phyloP scores from a whole-genome alignment of 2,329 filamentous ascomycete genomes.

The Verticillium nonalfalfae region DNA sequence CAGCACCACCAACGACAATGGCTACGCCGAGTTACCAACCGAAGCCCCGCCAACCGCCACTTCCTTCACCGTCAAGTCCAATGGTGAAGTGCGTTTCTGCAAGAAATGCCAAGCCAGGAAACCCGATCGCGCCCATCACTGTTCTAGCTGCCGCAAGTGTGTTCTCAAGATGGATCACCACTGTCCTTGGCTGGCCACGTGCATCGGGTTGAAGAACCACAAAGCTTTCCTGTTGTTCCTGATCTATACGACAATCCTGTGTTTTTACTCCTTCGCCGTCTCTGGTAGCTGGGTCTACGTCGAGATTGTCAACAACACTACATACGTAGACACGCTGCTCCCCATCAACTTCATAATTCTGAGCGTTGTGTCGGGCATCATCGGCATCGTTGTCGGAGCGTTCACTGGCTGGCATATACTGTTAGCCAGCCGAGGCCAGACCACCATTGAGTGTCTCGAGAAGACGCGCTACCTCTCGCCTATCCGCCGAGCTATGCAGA shows the following conservation, averaged over 20 bases:
- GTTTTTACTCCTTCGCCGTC: slow-evolving; percentile 72
- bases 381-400: slow-evolving; percentile 79
- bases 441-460: slow-evolving; percentile 93
- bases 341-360: slow-evolving; percentile 90
- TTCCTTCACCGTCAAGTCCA: slow-evolving; percentile 87
- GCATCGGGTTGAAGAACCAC: slow-evolving; percentile 89
- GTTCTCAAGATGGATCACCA: slow-evolving; percentile 99
- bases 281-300: slow-evolving; percentile 77
- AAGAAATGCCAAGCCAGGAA: slow-evolving; percentile 96
- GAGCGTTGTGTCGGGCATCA: slow-evolving; percentile 81
- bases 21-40: slow-evolving; percentile 80
- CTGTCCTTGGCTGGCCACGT: slow-evolving; percentile 95
- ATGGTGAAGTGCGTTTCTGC: slow-evolving; percentile 82
- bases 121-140: slow-evolving; percentile 94
- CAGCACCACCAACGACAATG: slow-evolving; percentile 55
- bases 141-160: slow-evolving; percentile 87
- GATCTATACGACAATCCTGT: slow-evolving; percentile 82
- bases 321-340: slow-evolving; percentile 69
- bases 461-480: slow-evolving; percentile 91
- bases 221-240: slow-evolving; percentile 93
- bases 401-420: slow-evolving; percentile 92
- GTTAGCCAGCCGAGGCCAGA: slow-evolving; percentile 72
- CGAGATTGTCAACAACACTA: slow-evolving; percentile 66
- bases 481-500: slow-evolving; percentile 63
- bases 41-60: slow-evolving; percentile 55